A percentile compares a stretch with the other conserved stretches of the same genome.
These are phyloP conservation scores for Cucumis cinereus DNA, from an alignment of 306 rosid species.

Conservation along the genomic window DNA sequence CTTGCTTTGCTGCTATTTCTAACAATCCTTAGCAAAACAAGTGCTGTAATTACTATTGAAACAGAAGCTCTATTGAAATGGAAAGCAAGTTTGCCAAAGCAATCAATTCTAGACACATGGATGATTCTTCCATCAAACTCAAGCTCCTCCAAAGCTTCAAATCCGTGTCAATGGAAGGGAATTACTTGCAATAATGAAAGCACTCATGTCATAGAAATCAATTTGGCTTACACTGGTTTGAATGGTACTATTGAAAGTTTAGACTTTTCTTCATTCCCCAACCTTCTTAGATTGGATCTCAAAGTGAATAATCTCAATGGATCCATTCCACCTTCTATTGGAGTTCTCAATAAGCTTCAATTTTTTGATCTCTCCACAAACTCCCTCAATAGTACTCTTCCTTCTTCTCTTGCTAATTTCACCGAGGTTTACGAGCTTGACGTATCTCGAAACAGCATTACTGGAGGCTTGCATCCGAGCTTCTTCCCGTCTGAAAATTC, in stretches of 20 bases:
- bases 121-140: neutral
- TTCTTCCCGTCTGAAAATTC: conserved; percentile 27
- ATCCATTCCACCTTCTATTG: conserved; percentile 33
- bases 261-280: conserved; percentile 36
- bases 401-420: conserved; percentile 40
- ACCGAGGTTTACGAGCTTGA: conserved; percentile 40
- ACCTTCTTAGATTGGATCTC: conserved; percentile 41
- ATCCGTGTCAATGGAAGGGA: conserved; percentile 42
- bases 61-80: conserved; percentile 26
- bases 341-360: conserved; percentile 25
- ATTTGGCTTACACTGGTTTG: conserved; percentile 32
- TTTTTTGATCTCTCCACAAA: conserved; percentile 42
- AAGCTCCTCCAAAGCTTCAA: conserved; percentile 15
- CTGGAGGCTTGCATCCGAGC: conserved; percentile 24
- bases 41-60: too few species aligned
- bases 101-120: conserved; percentile 35
- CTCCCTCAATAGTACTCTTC: conserved; percentile 26
- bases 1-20: too few species aligned
- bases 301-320: conserved; percentile 32
- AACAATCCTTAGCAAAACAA: too few species aligned
- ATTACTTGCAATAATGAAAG: conserved; percentile 27
- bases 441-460: conserved; percentile 29
- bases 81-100: conserved; percentile 37
- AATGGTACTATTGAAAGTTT: conserved; percentile 34
- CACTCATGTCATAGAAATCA: conserved; percentile 11